These are phyloP conservation scores for Crithidia thermophila DNA, from an alignment of 208 protist genomes.

Conservation along the genomic window DNA sequence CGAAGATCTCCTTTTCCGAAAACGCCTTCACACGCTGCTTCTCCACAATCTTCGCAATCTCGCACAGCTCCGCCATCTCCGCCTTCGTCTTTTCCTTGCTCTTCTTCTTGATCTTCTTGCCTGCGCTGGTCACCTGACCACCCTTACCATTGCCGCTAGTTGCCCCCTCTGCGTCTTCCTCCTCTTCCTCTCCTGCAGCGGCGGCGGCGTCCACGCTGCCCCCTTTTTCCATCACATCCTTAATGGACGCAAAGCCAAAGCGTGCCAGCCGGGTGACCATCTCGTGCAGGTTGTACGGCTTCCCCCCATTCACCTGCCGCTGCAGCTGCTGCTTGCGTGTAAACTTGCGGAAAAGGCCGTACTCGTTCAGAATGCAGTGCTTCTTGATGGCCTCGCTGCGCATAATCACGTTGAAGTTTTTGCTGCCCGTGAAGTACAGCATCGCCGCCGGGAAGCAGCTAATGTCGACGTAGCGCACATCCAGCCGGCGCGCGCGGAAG, in stretches of 20 bases:
- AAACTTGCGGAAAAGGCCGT: constrained; percentile 75
- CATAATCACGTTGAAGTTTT: constrained; percentile 94
- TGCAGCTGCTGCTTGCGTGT: constrained; percentile 28
- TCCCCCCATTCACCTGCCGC: constrained; percentile 11
- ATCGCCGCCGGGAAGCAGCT: constrained; percentile 82
- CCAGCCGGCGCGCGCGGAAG: constrained; percentile 75
- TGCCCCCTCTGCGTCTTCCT: background rate
- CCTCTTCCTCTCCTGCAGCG: constrained; percentile 1
- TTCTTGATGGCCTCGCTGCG: constrained; percentile 84
- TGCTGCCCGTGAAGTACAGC: constrained; percentile 95
- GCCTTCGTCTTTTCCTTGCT: constrained; percentile 32
- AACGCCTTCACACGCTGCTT: constrained; percentile 64
- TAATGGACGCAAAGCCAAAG: constrained; percentile 9
- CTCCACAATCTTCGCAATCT: constrained; percentile 60
- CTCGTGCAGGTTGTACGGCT: constrained; percentile 47
- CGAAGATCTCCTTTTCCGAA: constrained; percentile 80
- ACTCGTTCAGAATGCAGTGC: constrained; percentile 86
- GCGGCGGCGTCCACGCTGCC: background rate
- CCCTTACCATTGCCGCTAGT: too few relatives aligned
- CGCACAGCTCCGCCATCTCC: constrained; percentile 49
- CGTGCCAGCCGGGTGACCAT: constrained; percentile 61
- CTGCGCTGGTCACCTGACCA: constrained; percentile 7
- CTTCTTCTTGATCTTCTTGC: constrained; percentile 26
- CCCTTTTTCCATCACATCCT: background rate
- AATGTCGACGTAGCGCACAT: constrained; percentile 87